These are phyloP conservation scores for Vitis rupestris DNA, from an alignment of 164 flowering plant genomes.

Conservation along the genomic window DNA sequence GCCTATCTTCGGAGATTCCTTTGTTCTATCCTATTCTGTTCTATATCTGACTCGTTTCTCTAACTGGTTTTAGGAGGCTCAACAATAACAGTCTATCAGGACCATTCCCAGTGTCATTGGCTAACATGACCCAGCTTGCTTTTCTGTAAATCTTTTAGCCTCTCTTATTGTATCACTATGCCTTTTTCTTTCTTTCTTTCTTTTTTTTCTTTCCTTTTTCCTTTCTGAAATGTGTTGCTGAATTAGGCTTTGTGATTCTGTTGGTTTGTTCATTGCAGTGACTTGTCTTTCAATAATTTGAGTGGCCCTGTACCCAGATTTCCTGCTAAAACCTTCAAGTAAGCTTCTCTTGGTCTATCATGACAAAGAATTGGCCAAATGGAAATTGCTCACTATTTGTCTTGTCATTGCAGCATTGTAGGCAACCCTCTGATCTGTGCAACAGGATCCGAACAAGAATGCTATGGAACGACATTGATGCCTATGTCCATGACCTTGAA, in stretches of 20 bases:
- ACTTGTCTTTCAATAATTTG: slow-evolving; percentile 87
- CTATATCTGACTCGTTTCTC: slow-evolving; percentile 18
- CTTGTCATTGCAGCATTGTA: slow-evolving; percentile 54
- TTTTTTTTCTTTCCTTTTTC: neutral
- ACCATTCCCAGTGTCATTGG: slow-evolving; percentile 59
- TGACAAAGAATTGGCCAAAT: neutral
- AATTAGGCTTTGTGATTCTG: neutral
- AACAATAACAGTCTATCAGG: slow-evolving; percentile 92
- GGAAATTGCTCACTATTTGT: neutral
- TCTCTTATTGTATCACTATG: neutral
- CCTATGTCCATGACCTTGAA: slow-evolving; percentile 71
- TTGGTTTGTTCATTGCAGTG: slow-evolving; percentile 49
- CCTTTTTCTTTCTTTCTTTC: neutral
- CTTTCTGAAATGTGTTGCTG: neutral
- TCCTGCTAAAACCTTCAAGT: slow-evolving; percentile 75
- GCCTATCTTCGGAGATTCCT: too few relatives aligned
- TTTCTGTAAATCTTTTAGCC: slow-evolving; percentile 60
- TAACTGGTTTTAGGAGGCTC: slow-evolving; percentile 67
- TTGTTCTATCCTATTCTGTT: neutral
- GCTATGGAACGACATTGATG: slow-evolving; percentile 60
- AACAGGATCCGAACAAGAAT: slow-evolving; percentile 76
- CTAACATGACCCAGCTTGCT: slow-evolving; percentile 76
- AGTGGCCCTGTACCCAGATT: slow-evolving; percentile 87
- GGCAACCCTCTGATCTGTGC: slow-evolving; percentile 92
- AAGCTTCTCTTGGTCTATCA: slow-evolving; percentile 5